Evolutionary conservation across 805 yeast species (phyloP).

Genomic region (Candida palmyrensis): DNA sequence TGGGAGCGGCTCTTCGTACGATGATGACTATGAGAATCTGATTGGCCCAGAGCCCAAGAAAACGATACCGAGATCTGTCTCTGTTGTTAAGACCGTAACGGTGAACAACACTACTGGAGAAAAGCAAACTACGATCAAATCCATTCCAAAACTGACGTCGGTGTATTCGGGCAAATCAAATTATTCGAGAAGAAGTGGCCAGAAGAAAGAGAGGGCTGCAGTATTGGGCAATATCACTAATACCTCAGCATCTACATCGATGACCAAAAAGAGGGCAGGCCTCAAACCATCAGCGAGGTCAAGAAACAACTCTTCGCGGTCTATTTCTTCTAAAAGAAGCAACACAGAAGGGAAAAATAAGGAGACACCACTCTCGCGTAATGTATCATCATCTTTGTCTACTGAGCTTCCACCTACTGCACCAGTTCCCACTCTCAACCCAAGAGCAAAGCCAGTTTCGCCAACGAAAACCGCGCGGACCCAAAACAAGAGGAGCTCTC

Average conservation of each 20-base stretch:
- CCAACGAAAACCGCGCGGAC: no score
- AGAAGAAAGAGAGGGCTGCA: constrained; percentile 13
- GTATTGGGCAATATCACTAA: constrained; percentile 32
- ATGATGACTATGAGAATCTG: constrained; percentile 21
- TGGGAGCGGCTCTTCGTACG: constrained; percentile 11
- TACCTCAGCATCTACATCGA: constrained; percentile 33
- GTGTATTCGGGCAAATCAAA: constrained; percentile 16
- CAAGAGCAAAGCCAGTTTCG: not conserved
- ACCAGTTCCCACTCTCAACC: not conserved
- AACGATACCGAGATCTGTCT: constrained; percentile 34
- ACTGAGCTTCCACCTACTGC: not conserved
- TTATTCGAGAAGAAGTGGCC: constrained; percentile 12
- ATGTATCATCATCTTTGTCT: not conserved
- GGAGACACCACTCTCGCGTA: not conserved
- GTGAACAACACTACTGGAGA: constrained; percentile 23
- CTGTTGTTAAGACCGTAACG: constrained; percentile 37
- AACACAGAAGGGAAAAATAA: constrained; percentile 5
- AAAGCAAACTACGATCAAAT: constrained; percentile 16
- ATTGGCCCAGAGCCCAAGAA: constrained; percentile 19
- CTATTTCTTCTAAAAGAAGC: constrained; percentile 7
- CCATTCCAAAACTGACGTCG: constrained; percentile 18
- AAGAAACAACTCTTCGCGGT: constrained; percentile 15
- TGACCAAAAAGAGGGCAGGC: constrained; percentile 28
- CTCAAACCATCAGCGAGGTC: constrained; percentile 21
- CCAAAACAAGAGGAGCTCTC: no score